Percentiles rank a stretch among this genome's conserved stretches.
Evolutionary conservation across 441 rosid species (phyloP).

Genomic region (Populus hybrid): DNA sequence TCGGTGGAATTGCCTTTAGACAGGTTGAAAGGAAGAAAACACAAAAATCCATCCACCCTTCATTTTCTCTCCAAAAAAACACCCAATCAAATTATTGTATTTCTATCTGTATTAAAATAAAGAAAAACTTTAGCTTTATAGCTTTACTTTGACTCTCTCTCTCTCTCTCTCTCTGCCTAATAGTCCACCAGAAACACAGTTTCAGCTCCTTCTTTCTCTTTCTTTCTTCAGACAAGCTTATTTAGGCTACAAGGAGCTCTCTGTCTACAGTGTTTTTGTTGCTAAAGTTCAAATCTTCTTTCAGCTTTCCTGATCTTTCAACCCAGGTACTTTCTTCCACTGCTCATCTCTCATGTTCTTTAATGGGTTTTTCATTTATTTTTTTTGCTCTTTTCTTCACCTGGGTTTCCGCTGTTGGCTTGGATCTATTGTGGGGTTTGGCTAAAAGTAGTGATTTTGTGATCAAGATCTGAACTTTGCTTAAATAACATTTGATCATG

Average conservation of each 20-base stretch:
- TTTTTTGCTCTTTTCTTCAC: constrained; percentile 22
- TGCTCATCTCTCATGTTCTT: neutral
- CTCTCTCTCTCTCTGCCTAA: constrained; percentile 21
- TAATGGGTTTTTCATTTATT: neutral
- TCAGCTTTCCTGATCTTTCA: constrained; percentile 22
- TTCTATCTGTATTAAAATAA: neutral
- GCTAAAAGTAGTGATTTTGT: too few relatives aligned
- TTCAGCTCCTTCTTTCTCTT: constrained; percentile 16
- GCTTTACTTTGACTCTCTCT: constrained; percentile 28
- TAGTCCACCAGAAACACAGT: constrained; percentile 24
- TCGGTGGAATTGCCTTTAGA: neutral
- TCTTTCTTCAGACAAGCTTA: constrained; percentile 14
- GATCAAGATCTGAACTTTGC: too few relatives aligned
- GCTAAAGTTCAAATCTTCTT: neutral
- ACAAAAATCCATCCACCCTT: neutral
- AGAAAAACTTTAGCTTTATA: constrained; percentile 15
- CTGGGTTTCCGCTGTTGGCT: constrained; percentile 24
- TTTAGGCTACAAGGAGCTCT: constrained; percentile 7
- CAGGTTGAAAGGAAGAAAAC: neutral
- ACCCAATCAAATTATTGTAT: neutral
- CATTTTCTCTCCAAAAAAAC: neutral
- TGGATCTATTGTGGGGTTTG: constrained; percentile 40
- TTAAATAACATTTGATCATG: too few relatives aligned
- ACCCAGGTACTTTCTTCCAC: constrained; percentile 24
- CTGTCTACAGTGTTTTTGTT: too few relatives aligned